Base-by-base conservation (phyloP, 805 yeast genomes). In the Wickerhamomyces silvicola region DNA sequence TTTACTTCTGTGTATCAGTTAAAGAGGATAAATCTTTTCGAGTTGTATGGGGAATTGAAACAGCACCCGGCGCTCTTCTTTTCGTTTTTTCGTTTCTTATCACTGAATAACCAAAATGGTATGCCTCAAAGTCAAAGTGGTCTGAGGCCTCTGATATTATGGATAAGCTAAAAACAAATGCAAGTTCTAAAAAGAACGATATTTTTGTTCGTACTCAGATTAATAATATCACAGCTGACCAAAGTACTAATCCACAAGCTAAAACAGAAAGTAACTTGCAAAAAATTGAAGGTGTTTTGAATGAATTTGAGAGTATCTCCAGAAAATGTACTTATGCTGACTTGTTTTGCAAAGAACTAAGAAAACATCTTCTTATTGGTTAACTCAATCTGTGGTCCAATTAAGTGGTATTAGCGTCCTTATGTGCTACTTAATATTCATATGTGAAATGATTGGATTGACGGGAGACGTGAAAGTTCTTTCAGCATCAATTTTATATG, bases 51-150 rank as follows among this genome's bases (percentile, higher is more conserved):
- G 62, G 74, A 48, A 27, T 82, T 59, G 66, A 71, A 60, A 56
- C 70, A 54, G 41, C 78, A 51, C 65, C 86, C 52, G 63, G 68
- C 44, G 20, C 66, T 43, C 17, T 79, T 39, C 41, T 72, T 52
- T 43, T 63, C 40, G 14, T 70, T 43, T 46, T 66, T 3, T 33
- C 53, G 4, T 46, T 45, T 22, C 56, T 61, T 33, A 66, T 70
- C 14, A 75, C 80, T 3, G 81, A 76, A 45, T 70, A 80, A 4
- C 81, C 81, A 2, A 65, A 72, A 40, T 75, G 79, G 79, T 59
- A 71, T 26, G 68, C 68, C 0, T 42, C 58, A 1, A 52, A 48
- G 29, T 45, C 56, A 2, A 45, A 43, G 28, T 68, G 69, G 66
- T 34, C 35, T 3, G 54, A 59, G 29, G 69, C 71, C 10, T 55